Evolutionary conservation across 306 rosid species (phyloP).

Genomic region (Castanea sativa): DNA sequence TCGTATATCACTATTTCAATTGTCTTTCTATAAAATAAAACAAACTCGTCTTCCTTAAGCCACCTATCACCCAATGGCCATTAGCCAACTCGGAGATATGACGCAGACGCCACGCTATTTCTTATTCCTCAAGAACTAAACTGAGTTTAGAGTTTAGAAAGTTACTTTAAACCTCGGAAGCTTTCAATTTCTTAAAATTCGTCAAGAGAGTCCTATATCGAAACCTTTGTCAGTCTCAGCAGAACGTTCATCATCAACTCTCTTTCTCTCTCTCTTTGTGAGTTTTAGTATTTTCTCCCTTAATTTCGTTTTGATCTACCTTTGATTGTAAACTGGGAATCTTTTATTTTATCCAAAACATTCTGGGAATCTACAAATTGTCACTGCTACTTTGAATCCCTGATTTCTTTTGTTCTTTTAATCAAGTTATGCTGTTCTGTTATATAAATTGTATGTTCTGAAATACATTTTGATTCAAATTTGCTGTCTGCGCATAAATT

Average conservation of each 20-base stretch:
- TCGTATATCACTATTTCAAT: too few relatives aligned
- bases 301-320: neutral
- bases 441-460: neutral
- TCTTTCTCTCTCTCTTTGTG: neutral
- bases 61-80: neutral
- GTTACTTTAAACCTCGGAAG: neutral
- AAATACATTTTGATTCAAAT: neutral
- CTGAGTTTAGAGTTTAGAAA: too few relatives aligned
- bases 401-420: neutral
- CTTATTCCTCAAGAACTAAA: neutral
- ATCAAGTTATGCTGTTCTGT: neutral
- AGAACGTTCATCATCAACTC: neutral
- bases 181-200: neutral
- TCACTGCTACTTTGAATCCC: neutral
- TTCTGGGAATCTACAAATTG: neutral
- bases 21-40: too few relatives aligned
- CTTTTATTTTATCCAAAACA: neutral
- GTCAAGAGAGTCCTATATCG: neutral
- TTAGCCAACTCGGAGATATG: neutral
- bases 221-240: neutral
- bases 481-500: neutral
- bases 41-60: too few relatives aligned
- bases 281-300: neutral
- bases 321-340: neutral
- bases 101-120: neutral